Evolutionary conservation across 352 stramenopile species (phyloP), one percentile per base, ranked within the genome.

Genomic region (Pythium sukuiense): DNA sequence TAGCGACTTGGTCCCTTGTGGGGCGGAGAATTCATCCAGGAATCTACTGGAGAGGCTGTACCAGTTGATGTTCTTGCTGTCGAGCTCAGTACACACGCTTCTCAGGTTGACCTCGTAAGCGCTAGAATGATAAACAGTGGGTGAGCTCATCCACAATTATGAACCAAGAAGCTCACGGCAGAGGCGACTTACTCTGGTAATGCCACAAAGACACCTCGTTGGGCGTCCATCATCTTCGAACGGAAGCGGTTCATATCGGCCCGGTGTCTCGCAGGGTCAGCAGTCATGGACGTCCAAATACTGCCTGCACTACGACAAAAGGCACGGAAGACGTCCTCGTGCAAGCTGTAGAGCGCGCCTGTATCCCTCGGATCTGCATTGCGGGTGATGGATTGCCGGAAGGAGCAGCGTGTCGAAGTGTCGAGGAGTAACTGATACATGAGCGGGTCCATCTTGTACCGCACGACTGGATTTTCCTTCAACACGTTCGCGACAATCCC

Each of bases 21-120:
- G 30, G 1, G 61, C 16, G 14, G 39, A 57, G 54, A 79, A 80
- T 35, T 78, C 70, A 5, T 73, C 62, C 50, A 89, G 67, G 69
- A 92, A 90, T 30, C 77, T 63, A 55, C 77, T 53, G 18, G 76
- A 80, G 67, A 87, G 76, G 7, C 35, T 64, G 68, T 88, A 78
- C 82, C 83, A 90, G 26, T 83, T 73, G 57, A 79, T 70, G 27
- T 74, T 81, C 37, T 70, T 62, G 18, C 70, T 58, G 50, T 91
- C 83, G 16, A 93, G 76, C 6, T 89, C 69, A 13, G 65, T 30
- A 43, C 83, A 88, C 0, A 84, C 76, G 30, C 70, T 64, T 41
- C 73, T 73, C 26, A 94, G 71, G 55, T 94, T 92, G 33, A 89
- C 74, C 55, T 94, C 84, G 58, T 88, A 94, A 13, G 77, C 72